Base-by-base conservation (phyloP, 2,329 filamentous ascomycete species). In the Monilinia vaccinii-corymbosi region DNA sequence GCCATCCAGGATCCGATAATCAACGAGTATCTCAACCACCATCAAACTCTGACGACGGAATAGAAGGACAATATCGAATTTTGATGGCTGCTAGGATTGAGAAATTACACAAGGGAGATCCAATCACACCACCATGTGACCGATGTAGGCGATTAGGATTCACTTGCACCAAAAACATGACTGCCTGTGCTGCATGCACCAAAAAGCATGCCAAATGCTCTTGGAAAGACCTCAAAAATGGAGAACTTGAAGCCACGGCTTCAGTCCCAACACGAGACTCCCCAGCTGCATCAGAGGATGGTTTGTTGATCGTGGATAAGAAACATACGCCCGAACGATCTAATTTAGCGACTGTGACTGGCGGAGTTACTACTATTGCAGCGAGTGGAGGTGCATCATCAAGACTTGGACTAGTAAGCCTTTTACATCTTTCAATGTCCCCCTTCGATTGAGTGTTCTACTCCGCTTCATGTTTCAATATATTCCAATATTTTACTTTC, bases 171-270 rank as follows among this genome's bases (percentile, higher is more conserved):
- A 95, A 95, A 74, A 89, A 96, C 64, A 77, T 94, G 44, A 95
- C 90, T 0, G 89, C 90, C 10, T 96, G 91, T 70, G 84, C 87
- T 72, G 90, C 89, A 25, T 96, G 91, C 72, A 95, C 91, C 0
- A 92, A 89, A 72, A 95, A 95, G 71, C 91, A 96, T 71, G 89
- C 89, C 23, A 92, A 91, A 68, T 96, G 91, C 72, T 86, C 85
- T 16, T 96, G 91, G 91, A 88, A 86, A 66, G 84, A 88, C 48
- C 83, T 94, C n/a, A 85, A 83, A 18, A 84, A 89, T 36, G 86
- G 87, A 3, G 91, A 96, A 47, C 55, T 72, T 14, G 64, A 67
- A 42, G 57, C 57, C 8, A 55, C 32, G 21, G 42, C 42, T 16
- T n/a, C 25, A 28, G 23, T n/a, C 38, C n/a, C 11, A 10, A 42